phyloP scores from a whole-genome alignment of 257 asterid species.

The Plantago ovata region DNA sequence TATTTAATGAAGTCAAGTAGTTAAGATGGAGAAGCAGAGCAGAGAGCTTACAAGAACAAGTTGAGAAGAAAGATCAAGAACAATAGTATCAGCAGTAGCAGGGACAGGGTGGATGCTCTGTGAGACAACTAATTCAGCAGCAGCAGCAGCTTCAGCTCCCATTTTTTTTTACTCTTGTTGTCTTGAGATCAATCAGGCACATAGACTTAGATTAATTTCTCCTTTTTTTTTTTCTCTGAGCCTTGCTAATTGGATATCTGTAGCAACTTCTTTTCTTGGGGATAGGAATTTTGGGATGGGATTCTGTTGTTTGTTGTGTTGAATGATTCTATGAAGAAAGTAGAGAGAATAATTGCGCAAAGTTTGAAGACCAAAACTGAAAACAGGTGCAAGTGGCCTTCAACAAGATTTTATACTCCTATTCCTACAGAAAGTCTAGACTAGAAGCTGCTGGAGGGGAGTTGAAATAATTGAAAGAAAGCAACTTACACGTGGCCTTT shows the following conservation, averaged over 20 bases:
- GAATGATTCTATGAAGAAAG: too few species aligned
- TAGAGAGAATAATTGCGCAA: conserved; percentile 1
- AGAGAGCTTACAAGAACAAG: neutral
- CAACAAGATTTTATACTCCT: too few species aligned
- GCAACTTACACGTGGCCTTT: too few species aligned
- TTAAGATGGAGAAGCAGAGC: neutral
- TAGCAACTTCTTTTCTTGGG: neutral
- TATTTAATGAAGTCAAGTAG: neutral
- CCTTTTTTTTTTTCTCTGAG: neutral
- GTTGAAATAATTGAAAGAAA: too few species aligned
- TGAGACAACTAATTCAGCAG: conserved; percentile 46
- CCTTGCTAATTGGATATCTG: too few species aligned
- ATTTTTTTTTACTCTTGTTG: conserved; percentile 25
- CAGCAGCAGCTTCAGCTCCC: conserved; percentile 50
- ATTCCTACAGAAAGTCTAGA: too few species aligned
- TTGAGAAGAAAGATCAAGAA: neutral
- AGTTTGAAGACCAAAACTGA: conserved; percentile 24
- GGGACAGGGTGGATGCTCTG: conserved; percentile 45
- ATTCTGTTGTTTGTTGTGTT: conserved; percentile 19
- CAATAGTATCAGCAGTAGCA: conserved; percentile 37
- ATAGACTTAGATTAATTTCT: too few species aligned
- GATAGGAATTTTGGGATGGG: conserved; percentile 21
- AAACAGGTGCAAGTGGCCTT: conserved; percentile 18
- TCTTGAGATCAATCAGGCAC: too few species aligned
- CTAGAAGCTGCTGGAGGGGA: too few species aligned